Evolutionary conservation across 495 filamentous ascomycete genomes (phyloP), one percentile per base, ranked within the genome.

Genomic region (Tuber calosporum): DNA sequence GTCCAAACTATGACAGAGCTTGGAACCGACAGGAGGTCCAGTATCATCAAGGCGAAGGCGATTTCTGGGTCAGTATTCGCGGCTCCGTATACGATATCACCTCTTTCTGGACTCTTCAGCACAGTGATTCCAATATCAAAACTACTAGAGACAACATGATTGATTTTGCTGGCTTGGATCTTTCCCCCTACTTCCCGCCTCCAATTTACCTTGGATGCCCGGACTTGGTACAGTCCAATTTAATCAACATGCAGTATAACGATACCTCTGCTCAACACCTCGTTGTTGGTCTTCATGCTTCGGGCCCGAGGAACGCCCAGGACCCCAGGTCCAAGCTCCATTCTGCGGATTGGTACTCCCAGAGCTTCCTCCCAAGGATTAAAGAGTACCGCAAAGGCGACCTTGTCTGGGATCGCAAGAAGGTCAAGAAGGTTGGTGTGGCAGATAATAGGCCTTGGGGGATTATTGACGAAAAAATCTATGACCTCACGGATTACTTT

Each of bases 401-500:
- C 66, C 83, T 99, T 6, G 95, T 98, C 7, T 88, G 85, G 85
- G 82, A 87, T 58, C 73, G 73, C 30, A 81, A 83, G 26, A 82
- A 80, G 38, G 87, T 95, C 79, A 84, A 86, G n/a, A 85, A 82
- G 30, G 83, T 88, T 36, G 94, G 93, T n/a, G 79, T 88, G 48
- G 85, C 89, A 68, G 81, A 89, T 41, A 86, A 88, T 72, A 92
- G 91, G 48, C 85, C 87, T 74, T 98, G 96, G 92, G 89, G 91
- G 74, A 90, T 93, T 73, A 85, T 94, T 69, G 84, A 92, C 68
- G 84, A 87, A 58, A 88, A 85, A 38, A 85, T 98, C 36, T 98
- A 94, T 79, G 96, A 99, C 81, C 83, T 99, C 62, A 96, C 92
- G 1, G 88, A 98, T 80, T 99, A 99, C 83, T 92, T 93, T 82